These are phyloP conservation scores for Phytophthora tubulina DNA, from an alignment of 352 stramenopile genomes.

Conservation along the genomic window DNA sequence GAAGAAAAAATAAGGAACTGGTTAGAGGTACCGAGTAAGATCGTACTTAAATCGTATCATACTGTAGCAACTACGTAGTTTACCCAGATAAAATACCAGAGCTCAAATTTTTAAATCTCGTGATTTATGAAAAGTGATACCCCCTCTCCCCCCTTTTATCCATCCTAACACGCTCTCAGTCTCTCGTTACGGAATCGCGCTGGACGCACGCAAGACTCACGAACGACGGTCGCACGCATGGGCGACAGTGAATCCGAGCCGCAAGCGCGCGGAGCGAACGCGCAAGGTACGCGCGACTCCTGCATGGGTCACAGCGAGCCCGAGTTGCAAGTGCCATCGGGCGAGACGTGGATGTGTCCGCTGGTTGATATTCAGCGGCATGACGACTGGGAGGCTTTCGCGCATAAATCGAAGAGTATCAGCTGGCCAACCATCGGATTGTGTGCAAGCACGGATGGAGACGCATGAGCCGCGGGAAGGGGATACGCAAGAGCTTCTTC, in stretches of 20 bases:
- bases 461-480: not conserved
- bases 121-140: slow-evolving; percentile 9
- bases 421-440: not conserved
- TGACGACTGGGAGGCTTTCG: slow-evolving; percentile 8
- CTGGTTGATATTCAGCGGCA: slow-evolving; percentile 4
- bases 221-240: not conserved
- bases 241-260: not conserved
- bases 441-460: slow-evolving; percentile 14
- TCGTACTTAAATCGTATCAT: not conserved
- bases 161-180: not conserved
- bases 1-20: too few relatives aligned
- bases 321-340: not conserved
- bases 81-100: slow-evolving; percentile 4
- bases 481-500: slow-evolving; percentile 7
- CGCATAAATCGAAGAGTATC: slow-evolving; percentile 2
- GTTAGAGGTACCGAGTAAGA: slow-evolving; percentile 1
- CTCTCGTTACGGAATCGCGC: slow-evolving; percentile 9
- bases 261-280: too few relatives aligned
- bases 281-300: not conserved
- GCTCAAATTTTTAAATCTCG: too few relatives aligned
- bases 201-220: not conserved
- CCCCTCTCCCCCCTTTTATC: slow-evolving; percentile 2
- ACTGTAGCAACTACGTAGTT: not conserved
- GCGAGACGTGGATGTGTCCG: not conserved
- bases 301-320: slow-evolving; percentile 20